These are phyloP conservation scores for Tillandsia leiboldiana DNA, from an alignment of 176 grass and related monocot genomes.

Conservation along the genomic window DNA sequence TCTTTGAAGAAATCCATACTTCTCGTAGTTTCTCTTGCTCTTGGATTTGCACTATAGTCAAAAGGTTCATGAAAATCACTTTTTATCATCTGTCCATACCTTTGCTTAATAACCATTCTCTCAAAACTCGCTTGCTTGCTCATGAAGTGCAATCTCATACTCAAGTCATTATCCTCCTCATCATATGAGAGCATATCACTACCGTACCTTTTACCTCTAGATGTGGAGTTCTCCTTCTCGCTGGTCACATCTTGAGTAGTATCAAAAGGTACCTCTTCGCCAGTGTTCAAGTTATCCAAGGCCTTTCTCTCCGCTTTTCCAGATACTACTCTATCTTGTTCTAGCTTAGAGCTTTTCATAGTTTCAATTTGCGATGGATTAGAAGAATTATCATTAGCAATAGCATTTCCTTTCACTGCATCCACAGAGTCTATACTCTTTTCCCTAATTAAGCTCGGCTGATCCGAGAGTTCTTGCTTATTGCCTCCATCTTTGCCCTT, in stretches of 20 bases:
- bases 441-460: not conserved
- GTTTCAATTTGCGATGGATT: not conserved
- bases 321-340: not conserved
- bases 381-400: not conserved
- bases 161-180: conserved; percentile 21
- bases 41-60: not conserved
- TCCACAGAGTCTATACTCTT: conserved; percentile 5
- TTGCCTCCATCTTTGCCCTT: conserved; percentile 19
- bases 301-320: not conserved
- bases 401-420: conserved; percentile 11
- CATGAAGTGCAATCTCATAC: conserved; percentile 21
- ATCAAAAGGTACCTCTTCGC: not conserved
- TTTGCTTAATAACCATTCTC: conserved; percentile 55
- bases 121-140: conserved; percentile 26
- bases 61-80: conserved; percentile 7
- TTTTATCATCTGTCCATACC: not conserved
- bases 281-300: not conserved
- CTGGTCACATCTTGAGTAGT: not conserved
- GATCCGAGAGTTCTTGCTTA: conserved; percentile 17
- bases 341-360: not conserved
- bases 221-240: not conserved
- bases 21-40: not conserved
- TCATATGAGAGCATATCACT: conserved; percentile 36
- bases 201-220: conserved; percentile 9
- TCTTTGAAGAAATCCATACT: conserved; percentile 25